A percentile compares a stretch with the other conserved stretches of the same genome.
Conservation (phyloP, 768 basidiomycete genomes). For the Harrya chromipes region DNA sequence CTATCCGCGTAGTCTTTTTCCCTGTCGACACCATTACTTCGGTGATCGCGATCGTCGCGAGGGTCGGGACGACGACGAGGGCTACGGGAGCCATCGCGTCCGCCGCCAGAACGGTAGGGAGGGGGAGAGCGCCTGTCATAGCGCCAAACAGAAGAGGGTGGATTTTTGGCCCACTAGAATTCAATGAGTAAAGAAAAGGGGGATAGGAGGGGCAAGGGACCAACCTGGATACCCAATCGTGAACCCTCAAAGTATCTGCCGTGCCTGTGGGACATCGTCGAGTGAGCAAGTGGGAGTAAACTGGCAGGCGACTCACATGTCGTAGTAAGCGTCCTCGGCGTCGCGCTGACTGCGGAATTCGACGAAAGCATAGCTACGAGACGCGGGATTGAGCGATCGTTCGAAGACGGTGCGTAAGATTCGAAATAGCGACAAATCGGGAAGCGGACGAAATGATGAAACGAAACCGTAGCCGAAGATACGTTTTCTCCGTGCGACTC, state of each 20-base stretch:
- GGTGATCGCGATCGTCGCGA: constrained; percentile 38
- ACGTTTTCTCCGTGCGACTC: constrained; percentile 29
- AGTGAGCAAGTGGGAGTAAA: constrained; percentile 9
- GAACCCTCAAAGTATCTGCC: constrained; percentile 71
- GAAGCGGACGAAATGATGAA: constrained; percentile 29
- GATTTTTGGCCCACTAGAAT: constrained; percentile 74
- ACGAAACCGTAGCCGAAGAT: constrained; percentile 24
- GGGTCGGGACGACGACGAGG: constrained; percentile 45
- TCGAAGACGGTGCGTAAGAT: constrained; percentile 33
- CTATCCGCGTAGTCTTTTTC: constrained; percentile 32
- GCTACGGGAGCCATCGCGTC: constrained; percentile 52
- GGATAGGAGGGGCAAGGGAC: constrained; percentile 5
- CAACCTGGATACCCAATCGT: constrained; percentile 70
- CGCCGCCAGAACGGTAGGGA: constrained; percentile 34
- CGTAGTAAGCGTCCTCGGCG: constrained; percentile 81
- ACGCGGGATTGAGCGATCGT: constrained; percentile 59
- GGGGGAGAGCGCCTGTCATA: constrained; percentile 57
- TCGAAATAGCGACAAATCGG: constrained; percentile 34
- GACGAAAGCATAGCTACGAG: constrained; percentile 80
- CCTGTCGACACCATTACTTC: constrained; percentile 37
- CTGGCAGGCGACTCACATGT: constrained; percentile 53
- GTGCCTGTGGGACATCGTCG: constrained; percentile 48
- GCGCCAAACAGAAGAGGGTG: constrained; percentile 81
- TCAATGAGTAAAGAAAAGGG: not conserved
- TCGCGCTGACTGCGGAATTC: constrained; percentile 77